Evolutionary conservation across 1,284 basidiomycete genomes (phyloP), one percentile per base, ranked within the genome.

Genomic region (Puccinia sorghi): DNA sequence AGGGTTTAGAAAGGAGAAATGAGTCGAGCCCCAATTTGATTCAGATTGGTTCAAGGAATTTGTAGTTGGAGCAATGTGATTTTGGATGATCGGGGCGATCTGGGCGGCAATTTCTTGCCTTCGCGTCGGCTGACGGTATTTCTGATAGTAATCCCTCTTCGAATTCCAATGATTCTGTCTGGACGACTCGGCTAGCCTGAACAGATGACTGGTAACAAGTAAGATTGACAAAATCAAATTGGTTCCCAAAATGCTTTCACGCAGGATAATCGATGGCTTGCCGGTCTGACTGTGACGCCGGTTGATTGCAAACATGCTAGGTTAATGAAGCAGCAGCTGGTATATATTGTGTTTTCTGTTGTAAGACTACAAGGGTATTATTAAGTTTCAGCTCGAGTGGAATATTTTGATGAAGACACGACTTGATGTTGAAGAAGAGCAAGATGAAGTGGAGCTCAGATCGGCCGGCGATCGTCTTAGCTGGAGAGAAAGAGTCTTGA

Each of bases 1-100:
- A 41, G 27, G 48, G 22, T 67, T 50, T 25, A 63, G 37, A 32
- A 67, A 76, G 13, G 11, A 15, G 22, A 76, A 67, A 67, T 67
- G 52, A 70, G 27, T 70, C 27, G 32, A n/a, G 11, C 12, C 50
- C 67, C 20, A 54, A 39, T 70, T 39, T 15, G 50, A 54, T n/a
- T 50, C 27, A 15, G 67, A 54, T 15, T 22, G 32, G 50, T 54
- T 39, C 12, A 17, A 27, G 20, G 50, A 54, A 70, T 48, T 48
- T 4, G 11, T 25, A 1, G 46, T 67, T 27, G 64, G 25, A 32
- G 64, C 12, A 12, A 25, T 48, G 4, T 22, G 39, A 27, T 46
- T 48, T 15, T 25, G 17, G n/a, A 66, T 7, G 46, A 67, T 46
- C 46, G 64, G 46, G n/a, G 41, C 12, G n/a, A 25, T 27, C 25